Evolutionary conservation across 2,329 filamentous ascomycete species (phyloP), one percentile per base, ranked within the genome.

Genomic region (Penicillium brasilianum): DNA sequence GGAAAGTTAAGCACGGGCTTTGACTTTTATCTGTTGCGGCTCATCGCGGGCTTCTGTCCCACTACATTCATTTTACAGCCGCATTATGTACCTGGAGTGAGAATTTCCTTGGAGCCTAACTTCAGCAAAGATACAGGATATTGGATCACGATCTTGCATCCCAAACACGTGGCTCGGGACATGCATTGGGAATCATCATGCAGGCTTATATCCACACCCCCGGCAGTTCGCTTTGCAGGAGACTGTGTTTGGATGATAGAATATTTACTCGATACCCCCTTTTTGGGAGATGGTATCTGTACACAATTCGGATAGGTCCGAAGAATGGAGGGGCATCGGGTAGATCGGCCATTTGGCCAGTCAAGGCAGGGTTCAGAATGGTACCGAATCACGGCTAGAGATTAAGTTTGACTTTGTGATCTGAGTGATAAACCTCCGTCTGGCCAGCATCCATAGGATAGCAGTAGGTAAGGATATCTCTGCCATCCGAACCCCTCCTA

Each of bases 361-460:
- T 10, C 44, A 48, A 1, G 16, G 43, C 43, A 22, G 43, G 43
- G 43, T 16, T 14, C 22, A 18, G 44, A 30, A 32, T n/a, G 10
- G 16, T n/a, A 49, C 32, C 28, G 46, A 49, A 20, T 32, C 46
- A 16, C 16, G 46, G 46, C 46, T 18, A 18, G 2, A 49, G 46
- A 49, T 49, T 49, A 32, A 49, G 46, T 32, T 49, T 49, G 25
- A 49, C 14, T 49, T 8, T 49, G 8, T 18, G 28, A 49, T 49
- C 22, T 46, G 13, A 22, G 9, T 18, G 18, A 43, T 43, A 22
- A 46, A 16, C 22, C 13, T 9, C 1, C 9, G 4, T 25, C 22
- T 3, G 9, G 20, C 20, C 13, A 16, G 43, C 25, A 25, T 14
- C 25, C 6, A 3, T 6, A 28, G 25, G 13, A 46, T 46, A 18